Evolutionary conservation across 129 eudicot genomes (phyloP).

Genomic region (Arctium lappa): DNA sequence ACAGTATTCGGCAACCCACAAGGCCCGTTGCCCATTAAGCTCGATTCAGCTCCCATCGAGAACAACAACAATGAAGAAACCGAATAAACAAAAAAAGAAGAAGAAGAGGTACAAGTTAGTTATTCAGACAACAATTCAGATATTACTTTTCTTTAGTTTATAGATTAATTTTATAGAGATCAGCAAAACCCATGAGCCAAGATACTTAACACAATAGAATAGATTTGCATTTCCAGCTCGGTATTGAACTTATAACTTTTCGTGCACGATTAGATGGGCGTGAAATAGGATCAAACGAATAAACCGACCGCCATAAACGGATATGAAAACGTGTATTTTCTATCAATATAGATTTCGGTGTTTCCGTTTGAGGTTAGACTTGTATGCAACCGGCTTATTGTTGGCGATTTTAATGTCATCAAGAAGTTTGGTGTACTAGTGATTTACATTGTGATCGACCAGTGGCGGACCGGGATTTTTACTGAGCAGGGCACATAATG

Average conservation of each 20-base stretch:
- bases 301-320: not conserved
- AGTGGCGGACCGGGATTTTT: no score
- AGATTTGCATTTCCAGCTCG: not conserved
- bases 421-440: no score
- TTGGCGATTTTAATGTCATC: no score
- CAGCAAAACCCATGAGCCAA: slow-evolving; percentile 26
- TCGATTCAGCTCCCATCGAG: slow-evolving; percentile 24
- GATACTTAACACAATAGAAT: not conserved
- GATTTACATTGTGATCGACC: no score
- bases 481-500: no score
- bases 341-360: not conserved
- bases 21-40: slow-evolving; percentile 54
- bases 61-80: slow-evolving; percentile 1
- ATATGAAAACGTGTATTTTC: not conserved
- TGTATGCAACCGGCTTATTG: not conserved
- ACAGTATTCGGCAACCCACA: slow-evolving; percentile 73
- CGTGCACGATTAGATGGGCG: not conserved
- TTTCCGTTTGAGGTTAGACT: no score
- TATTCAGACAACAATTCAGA: slow-evolving; percentile 28
- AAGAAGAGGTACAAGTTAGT: slow-evolving; percentile 33
- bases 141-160: slow-evolving; percentile 31
- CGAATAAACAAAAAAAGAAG: slow-evolving; percentile 8
- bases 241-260: not conserved
- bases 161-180: slow-evolving; percentile 12
- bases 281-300: not conserved